A percentile compares a stretch with the other conserved stretches of the same genome.
These are phyloP conservation scores for Juglanconis oblonga DNA, from an alignment of 2,329 filamentous ascomycete species.

Conservation along the genomic window DNA sequence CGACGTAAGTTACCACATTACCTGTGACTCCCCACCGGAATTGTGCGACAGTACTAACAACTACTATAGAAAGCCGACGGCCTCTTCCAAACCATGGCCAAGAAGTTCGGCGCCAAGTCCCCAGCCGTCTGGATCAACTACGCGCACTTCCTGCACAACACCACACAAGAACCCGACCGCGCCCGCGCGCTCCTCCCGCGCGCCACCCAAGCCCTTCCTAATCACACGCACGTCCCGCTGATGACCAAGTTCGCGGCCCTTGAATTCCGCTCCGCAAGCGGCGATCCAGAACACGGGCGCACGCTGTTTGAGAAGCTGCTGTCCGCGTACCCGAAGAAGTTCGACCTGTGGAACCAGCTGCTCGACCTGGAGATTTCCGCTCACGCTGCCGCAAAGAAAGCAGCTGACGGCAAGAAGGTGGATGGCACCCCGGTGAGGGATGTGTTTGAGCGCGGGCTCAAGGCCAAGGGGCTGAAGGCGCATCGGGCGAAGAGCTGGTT, in stretches of 20 bases:
- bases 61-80: conserved; percentile 72
- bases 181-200: conserved; percentile 76
- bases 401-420: conserved; percentile 44
- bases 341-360: conserved; percentile 90
- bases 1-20: conserved; percentile 55
- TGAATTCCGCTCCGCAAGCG: conserved; percentile 81
- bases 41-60: not conserved
- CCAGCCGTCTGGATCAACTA: conserved; percentile 91
- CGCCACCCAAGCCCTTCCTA: conserved; percentile 78
- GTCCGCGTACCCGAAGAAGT: conserved; percentile 79
- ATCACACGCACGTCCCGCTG: conserved; percentile 61
- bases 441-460: conserved; percentile 77
- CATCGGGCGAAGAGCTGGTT: conserved; percentile 85
- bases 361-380: conserved; percentile 77
- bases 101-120: conserved; percentile 81
- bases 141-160: conserved; percentile 85
- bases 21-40: not conserved
- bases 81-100: conserved; percentile 81
- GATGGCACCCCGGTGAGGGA: conserved; percentile 59
- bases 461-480: conserved; percentile 70
- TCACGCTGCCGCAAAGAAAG: conserved; percentile 50
- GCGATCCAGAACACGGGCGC: conserved; percentile 84
- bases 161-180: conserved; percentile 64
- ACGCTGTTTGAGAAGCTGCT: conserved; percentile 92
- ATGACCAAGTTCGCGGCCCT: conserved; percentile 87